Evolutionary conservation across 2,329 filamentous ascomycete genomes (phyloP), one percentile per base, ranked within the genome.

Genomic region (Cladobotryum mycophilum): DNA sequence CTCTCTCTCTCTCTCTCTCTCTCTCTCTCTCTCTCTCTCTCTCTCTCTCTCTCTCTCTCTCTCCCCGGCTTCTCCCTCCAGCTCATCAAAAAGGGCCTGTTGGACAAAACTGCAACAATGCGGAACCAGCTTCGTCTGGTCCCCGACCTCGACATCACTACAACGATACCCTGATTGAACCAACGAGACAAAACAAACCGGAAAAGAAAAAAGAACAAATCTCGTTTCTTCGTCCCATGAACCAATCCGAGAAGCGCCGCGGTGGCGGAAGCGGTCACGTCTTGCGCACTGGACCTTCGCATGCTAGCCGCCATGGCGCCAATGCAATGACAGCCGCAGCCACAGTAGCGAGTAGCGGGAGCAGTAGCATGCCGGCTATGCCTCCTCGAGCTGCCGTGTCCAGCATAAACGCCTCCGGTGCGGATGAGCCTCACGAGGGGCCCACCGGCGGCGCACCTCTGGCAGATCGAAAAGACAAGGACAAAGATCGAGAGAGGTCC

Each of bases 171-270:
- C 14, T 18, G 25, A 45, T n/a, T 11, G 25, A 30, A 30, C 6
- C 25, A 30, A 30, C 6, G 25, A 30, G 8, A 30, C 25, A 30
- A 11, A 11, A 20, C 20, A 20, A 20, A 20, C 20, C 22, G 38
- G 15, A 14, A 42, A 36, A 46, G n/a, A n/a, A n/a, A n/a, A n/a
- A n/a, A n/a, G n/a, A n/a, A 3, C 18, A 35, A 34, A 34, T 5
- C 44, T 33, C 13, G 15, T 42, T 13, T 17, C 25, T 34, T 14
- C 15, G 12, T 37, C 33, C 17, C 17, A 75, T 74, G 71, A 70
- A 66, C 55, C 57, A 64, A 41, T 63, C 72, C 43, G 72, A 77
- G 53, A 76, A 74, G 64, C 72, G 73, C 59, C 72, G 73, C 55
- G 66, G 62, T 49, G 61, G 57, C 47, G 63, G 61, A 47, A 43